phyloP scores from a whole-genome alignment of 2,329 filamentous ascomycete species.

The Exophiala mesophila region DNA sequence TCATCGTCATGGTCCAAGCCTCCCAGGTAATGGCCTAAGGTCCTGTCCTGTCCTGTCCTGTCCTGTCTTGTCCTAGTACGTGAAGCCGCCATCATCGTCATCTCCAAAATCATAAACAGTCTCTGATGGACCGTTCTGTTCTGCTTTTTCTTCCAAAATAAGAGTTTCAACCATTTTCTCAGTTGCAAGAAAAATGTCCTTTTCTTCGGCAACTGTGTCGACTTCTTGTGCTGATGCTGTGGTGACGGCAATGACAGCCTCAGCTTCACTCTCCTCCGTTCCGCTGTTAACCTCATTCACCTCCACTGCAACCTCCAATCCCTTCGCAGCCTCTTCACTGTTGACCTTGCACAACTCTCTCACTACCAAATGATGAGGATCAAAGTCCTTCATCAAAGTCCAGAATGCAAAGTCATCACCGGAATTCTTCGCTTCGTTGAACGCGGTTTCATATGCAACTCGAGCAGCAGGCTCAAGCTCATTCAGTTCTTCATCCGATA shows the following conservation, averaged over 20 bases:
- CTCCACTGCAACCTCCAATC: no score
- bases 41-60: no score
- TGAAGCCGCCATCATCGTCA: slow-evolving; percentile 15
- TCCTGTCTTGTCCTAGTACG: no score
- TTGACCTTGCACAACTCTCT: not conserved
- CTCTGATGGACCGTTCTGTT: no score
- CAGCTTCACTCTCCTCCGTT: not conserved
- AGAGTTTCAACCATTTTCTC: no score
- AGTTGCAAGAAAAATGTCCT: no score
- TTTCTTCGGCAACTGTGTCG: no score
- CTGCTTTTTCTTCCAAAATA: no score
- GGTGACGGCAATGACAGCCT: no score
- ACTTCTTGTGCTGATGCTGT: no score
- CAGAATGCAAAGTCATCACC: not conserved
- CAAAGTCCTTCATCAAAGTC: not conserved
- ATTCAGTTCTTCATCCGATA: slow-evolving; percentile 1
- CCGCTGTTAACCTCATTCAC: not conserved
- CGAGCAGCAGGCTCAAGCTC: not conserved
- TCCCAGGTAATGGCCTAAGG: no score
- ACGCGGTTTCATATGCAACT: not conserved
- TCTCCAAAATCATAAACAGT: not conserved
- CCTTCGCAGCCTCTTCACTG: not conserved
- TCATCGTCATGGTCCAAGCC: no score
- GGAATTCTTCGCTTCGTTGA: not conserved
- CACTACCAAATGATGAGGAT: not conserved